Base-by-base conservation (phyloP, 306 rosid species). In the Inga laurina region DNA sequence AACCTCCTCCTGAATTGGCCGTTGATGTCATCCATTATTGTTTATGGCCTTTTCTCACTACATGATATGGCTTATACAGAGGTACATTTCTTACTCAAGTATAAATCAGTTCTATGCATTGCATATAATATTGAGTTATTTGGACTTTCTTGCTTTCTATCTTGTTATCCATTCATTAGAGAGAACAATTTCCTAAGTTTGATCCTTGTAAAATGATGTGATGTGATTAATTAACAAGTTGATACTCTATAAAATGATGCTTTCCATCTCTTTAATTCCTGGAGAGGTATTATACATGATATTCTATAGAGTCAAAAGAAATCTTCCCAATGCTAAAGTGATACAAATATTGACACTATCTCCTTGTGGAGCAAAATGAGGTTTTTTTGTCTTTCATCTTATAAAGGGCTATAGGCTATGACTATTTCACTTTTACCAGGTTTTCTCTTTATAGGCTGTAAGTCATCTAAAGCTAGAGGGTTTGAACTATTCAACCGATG, bases 1-100 rank as follows among this genome's bases (percentile, higher is more conserved):
- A 93, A 78, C 84, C 96, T 93, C 75, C 30, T 93, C 27, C 71
- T 71, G 82, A 95, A 95, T 81, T 93, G 97, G 99, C 93, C 97
- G 4, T 85, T 93, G 79, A 93, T 95, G 96, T 93, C 98, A 86
- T 73, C 92, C 62, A 88, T 91, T 83, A 44, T 93, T 74, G 88
- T 88, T 49, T 88, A 83, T 74, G 10, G 66, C 4, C 1, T 59
- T 59, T 8, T 59, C 66, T 59, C 66, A 59, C 32, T 59, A 13
- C 66, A 59, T 59, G 15, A 22, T 59, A 22, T 10, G 2, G 66
- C 66, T 59, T 59, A 59, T 59, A n/a, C 66, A 22, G 66, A 59
- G 66, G 66, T 59, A 22, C 10, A 8, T 22, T 22, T 22, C 66
- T 59, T 10, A 3, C 62, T 56, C 0, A 8, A 56, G 62, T 56